Percentiles rank a stretch among this genome's conserved stretches.
Evolutionary conservation across 768 basidiomycete species (phyloP).

Genomic region (Boletus rex-veris): DNA sequence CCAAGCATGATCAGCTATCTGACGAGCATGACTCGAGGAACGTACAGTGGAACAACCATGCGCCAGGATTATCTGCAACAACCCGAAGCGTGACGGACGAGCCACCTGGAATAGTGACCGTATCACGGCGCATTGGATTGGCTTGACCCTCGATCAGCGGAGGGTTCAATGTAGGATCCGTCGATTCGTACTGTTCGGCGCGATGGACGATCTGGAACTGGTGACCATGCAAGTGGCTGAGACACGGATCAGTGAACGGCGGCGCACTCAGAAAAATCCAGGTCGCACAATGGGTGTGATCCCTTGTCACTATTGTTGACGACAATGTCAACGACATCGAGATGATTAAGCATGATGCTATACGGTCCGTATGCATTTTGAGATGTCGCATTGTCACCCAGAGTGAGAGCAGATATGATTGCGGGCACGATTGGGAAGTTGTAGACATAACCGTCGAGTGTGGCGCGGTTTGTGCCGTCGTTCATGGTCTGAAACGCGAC

Average conservation of each 20-base stretch:
- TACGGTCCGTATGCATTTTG: conserved; percentile 72
- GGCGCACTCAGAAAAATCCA: not conserved
- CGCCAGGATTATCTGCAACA: conserved; percentile 90
- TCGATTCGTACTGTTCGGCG: conserved; percentile 63
- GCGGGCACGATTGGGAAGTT: conserved; percentile 71
- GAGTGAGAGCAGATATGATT: conserved; percentile 69
- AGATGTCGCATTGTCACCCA: conserved; percentile 71
- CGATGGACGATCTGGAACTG: conserved; percentile 79
- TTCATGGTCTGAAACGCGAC: conserved; percentile 80
- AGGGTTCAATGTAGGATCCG: conserved; percentile 77
- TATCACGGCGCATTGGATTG: conserved; percentile 92
- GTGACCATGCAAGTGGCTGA: conserved; percentile 89
- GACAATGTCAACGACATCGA: conserved; percentile 75
- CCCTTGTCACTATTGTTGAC: conserved; percentile 69
- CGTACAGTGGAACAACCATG: conserved; percentile 82
- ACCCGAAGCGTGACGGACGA: conserved; percentile 74
- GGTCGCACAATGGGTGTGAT: conserved; percentile 78
- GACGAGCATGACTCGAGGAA: conserved; percentile 10
- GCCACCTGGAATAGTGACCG: conserved; percentile 68
- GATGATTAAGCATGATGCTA: conserved; percentile 71
- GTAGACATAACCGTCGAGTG: conserved; percentile 69
- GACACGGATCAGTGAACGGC: not conserved
- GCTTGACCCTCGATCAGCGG: conserved; percentile 70
- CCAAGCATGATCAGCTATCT: not conserved
- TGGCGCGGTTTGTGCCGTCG: conserved; percentile 83